These are phyloP conservation scores for Macrophomina phaseolina DNA, from an alignment of 2,329 filamentous ascomycete species.

Conservation along the genomic window DNA sequence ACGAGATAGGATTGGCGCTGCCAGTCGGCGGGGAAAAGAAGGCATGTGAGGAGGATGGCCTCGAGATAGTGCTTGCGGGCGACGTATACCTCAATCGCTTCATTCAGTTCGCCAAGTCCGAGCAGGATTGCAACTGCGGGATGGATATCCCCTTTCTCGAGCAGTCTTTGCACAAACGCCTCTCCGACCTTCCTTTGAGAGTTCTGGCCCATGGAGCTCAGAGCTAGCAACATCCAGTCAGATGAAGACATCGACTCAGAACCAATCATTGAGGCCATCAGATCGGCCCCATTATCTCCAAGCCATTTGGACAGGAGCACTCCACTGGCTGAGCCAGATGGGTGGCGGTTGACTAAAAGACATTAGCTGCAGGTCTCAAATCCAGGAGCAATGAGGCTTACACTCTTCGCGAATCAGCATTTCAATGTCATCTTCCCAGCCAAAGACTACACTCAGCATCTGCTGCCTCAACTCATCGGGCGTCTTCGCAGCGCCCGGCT, in stretches of 20 bases:
- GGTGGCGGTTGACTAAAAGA: conserved; percentile 68
- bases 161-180: conserved; percentile 85
- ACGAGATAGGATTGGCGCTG: conserved; percentile 86
- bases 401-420: conserved; percentile 83
- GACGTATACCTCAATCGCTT: conserved; percentile 95
- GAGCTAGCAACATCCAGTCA: conserved; percentile 95
- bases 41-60: conserved; percentile 83
- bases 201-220: conserved; percentile 79
- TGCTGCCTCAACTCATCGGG: conserved; percentile 81
- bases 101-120: conserved; percentile 87
- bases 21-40: conserved; percentile 86
- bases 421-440: conserved; percentile 86
- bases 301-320: conserved; percentile 93
- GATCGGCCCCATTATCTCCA: conserved; percentile 80
- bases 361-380: conserved; percentile 31
- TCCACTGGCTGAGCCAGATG: conserved; percentile 73
- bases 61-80: conserved; percentile 93
- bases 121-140: conserved; percentile 92
- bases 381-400: conserved; percentile 40
- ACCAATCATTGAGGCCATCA: conserved; percentile 75
- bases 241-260: conserved; percentile 88
- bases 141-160: conserved; percentile 90
- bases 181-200: conserved; percentile 91
- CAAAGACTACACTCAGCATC: conserved; percentile 94
- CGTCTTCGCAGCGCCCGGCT: conserved; percentile 53